Percentiles rank a stretch among this genome's conserved stretches.
Conservation (phyloP, 805 yeast species). For the Candida pseudofarinosa region DNA sequence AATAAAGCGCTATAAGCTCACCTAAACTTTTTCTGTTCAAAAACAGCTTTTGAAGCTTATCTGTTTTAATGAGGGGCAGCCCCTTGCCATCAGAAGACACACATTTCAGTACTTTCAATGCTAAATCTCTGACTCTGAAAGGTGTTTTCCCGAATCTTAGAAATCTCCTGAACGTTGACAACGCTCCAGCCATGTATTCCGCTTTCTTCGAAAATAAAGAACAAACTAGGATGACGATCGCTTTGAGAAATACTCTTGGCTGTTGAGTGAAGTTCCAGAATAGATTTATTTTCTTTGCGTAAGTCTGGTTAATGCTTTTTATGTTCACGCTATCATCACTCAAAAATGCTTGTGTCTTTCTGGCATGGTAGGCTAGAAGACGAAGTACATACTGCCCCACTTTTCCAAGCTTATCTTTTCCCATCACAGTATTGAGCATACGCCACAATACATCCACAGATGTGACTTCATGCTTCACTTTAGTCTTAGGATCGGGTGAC, state of each 20-base stretch:
- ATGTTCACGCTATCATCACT: conserved; percentile 34
- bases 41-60: background rate
- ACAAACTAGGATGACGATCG: conserved; percentile 32
- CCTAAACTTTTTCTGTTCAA: conserved; percentile 43
- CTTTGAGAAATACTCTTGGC: conserved; percentile 34
- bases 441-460: conserved; percentile 47
- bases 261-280: conserved; percentile 30
- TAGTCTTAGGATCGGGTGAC: conserved; percentile 1
- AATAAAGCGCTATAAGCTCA: conserved; percentile 55
- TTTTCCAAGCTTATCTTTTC: conserved; percentile 71
- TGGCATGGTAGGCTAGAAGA: conserved; percentile 45
- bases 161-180: conserved; percentile 60
- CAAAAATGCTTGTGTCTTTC: conserved; percentile 30
- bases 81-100: conserved; percentile 1
- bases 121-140: conserved; percentile 43
- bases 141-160: conserved; percentile 71
- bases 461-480: conserved; percentile 9
- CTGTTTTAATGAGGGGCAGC: conserved; percentile 1
- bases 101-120: conserved; percentile 22
- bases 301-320: conserved; percentile 23
- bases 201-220: conserved; percentile 38
- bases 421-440: conserved; percentile 52
- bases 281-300: conserved; percentile 32
- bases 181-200: conserved; percentile 42
- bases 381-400: conserved; percentile 57